Evolutionary conservation across 495 filamentous ascomycete species (phyloP), one percentile per base, ranked within the genome.

Genomic region (Bryoglossum gracile): DNA sequence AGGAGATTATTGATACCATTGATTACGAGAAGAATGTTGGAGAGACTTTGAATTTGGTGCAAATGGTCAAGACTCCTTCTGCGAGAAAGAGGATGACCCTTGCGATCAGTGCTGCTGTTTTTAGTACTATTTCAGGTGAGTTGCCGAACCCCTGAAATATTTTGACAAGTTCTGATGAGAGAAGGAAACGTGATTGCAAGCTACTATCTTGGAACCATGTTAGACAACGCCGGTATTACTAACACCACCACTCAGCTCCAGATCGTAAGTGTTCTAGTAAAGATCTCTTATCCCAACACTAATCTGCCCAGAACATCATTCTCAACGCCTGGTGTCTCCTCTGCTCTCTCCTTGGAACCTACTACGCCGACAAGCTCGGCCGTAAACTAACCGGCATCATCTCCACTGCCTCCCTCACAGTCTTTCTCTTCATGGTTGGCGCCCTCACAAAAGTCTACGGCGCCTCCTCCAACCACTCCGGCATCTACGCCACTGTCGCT

Each of bases 301-400:
- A n/a, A n/a, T n/a, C n/a, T n/a, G n/a, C n/a, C n/a, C 58, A 9
- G 11, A 53, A 63, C 4, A 67, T 77, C 46, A 76, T 75, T 47
- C 73, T 73, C 24, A 65, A 81, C 46, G 80, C 86, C 58, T 75
- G 76, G 8, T 71, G 74, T 24, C 67, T 86, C 23, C 60, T 81
- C n/a, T 78, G 75, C 43, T 82, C 84, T 2, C 65, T 82, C 13
- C 60, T 72, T 22, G 84, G 83, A 8, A 80, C 87, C 4, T 64
- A 65, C 48, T 71, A 82, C 54, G 77, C 78, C 0, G 86, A 89
- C 41, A 67, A 74, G 16, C 66, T 86, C 45, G 79, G 84, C 19
- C 77, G 82, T 25, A 75, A 79, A 1, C 66, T 65, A 1, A 67
- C 81, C 16, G 64, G 60, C 3, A 45, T 67, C 9, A 40, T 66